These are phyloP conservation scores for Macroventuria anomochaeta DNA, from an alignment of 2,329 filamentous ascomycete genomes.

Conservation along the genomic window DNA sequence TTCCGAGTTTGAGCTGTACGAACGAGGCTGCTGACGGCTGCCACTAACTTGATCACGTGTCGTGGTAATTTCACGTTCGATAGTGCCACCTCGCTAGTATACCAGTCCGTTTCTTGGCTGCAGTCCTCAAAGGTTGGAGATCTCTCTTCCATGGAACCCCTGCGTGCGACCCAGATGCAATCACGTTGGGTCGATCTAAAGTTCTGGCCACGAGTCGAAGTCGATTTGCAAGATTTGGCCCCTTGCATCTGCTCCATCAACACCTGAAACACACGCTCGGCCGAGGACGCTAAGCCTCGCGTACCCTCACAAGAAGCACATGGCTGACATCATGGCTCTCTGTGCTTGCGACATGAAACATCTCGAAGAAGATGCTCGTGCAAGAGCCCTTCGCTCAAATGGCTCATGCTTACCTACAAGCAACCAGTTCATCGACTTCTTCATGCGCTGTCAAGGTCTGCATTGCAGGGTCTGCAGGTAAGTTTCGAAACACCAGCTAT, in stretches of 20 bases:
- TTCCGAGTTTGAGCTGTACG: not conserved
- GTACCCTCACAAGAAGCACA: not conserved
- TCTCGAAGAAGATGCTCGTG: not conserved
- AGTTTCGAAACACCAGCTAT: constrained; percentile 14
- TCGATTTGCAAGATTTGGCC: constrained; percentile 6
- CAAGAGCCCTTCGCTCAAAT: not conserved
- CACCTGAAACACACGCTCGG: constrained; percentile 14
- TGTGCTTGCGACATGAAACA: not conserved
- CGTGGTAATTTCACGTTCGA: constrained; percentile 6
- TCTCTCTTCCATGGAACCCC: not conserved
- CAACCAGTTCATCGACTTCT: not conserved
- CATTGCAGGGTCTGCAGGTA: constrained; percentile 2
- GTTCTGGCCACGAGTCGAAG: constrained; percentile 7
- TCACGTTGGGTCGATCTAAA: constrained; percentile 10
- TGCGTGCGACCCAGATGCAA: not conserved
- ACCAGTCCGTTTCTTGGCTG: not conserved
- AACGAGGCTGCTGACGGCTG: not conserved
- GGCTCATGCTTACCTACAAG: not conserved
- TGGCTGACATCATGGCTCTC: constrained; percentile 3
- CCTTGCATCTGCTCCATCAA: constrained; percentile 9
- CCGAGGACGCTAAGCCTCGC: constrained; percentile 6
- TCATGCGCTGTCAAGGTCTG: not conserved
- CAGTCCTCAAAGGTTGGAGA: not conserved
- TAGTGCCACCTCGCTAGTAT: constrained; percentile 10
- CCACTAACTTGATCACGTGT: constrained; percentile 8